Evolutionary conservation across 352 stramenopile genomes (phyloP).

Genomic region (Pythium monospermum): DNA sequence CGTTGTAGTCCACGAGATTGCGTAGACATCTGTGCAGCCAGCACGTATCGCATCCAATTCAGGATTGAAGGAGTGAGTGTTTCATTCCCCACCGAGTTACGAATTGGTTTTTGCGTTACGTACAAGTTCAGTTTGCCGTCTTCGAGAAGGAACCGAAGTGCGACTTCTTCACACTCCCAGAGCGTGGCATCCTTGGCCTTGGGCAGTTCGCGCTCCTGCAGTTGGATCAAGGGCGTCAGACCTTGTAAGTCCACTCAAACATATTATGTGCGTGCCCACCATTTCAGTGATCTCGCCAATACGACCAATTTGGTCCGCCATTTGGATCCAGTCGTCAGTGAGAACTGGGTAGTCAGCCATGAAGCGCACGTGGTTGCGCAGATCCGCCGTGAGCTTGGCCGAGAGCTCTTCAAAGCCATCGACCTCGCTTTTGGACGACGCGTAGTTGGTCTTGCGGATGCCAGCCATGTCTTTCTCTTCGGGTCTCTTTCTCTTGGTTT

Average conservation of each 20-base stretch:
- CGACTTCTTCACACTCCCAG: conserved; percentile 89
- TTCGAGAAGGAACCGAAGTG: conserved; percentile 82
- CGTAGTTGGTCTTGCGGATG: conserved; percentile 59
- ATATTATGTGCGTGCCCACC: conserved; percentile 30
- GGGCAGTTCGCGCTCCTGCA: conserved; percentile 61
- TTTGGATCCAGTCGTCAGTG: conserved; percentile 83
- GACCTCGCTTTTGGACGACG: conserved; percentile 42
- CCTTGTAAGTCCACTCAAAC: too few relatives aligned
- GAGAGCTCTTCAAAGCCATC: conserved; percentile 84
- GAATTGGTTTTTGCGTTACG: background rate
- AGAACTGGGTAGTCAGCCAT: conserved; percentile 86
- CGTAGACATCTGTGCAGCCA: conserved; percentile 46
- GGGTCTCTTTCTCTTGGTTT: too few relatives aligned
- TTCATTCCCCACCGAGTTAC: background rate
- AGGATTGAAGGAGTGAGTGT: too few relatives aligned
- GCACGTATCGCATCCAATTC: background rate
- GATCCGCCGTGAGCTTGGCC: conserved; percentile 78
- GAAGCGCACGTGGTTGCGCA: conserved; percentile 84
- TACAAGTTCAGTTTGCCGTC: conserved; percentile 90
- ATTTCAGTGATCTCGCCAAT: conserved; percentile 89
- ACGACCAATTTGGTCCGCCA: conserved; percentile 84
- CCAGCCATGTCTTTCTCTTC: too few relatives aligned
- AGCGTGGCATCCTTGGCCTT: conserved; percentile 85
- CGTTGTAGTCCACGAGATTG: conserved; percentile 80
- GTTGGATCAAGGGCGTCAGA: too few relatives aligned